Base-by-base conservation (phyloP, 164 flowering plant species). In the Nymphaea thermarum region DNA sequence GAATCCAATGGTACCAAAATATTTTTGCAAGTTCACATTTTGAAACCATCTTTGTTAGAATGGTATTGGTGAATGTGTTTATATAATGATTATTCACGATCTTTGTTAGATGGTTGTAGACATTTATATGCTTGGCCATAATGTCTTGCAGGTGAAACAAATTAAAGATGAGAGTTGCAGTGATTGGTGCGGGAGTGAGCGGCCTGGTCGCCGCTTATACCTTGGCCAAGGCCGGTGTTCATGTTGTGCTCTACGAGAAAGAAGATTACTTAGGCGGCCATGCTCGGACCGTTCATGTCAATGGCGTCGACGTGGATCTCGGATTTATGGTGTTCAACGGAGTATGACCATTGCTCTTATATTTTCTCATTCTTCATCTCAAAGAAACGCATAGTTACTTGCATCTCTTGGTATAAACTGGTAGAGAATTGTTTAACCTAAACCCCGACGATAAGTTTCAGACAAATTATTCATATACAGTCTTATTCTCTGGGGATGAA, bases 321-420 rank as follows among this genome's bases (percentile, higher is more conserved):
- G 96, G 97, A 4, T 94, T 91, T 77, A 89, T 91, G 96, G 92
- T 88, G 77, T 94, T 94, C 84, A 91, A 94, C 74, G 84, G 90
- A 5, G 98, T 94, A 85, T 74, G 83, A 73, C n/a, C 64, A 17
- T 36, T 61, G 25, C 25, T 61, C 64, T 61, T 36, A 61, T 47
- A 25, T 1, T 1, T 47, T 4, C 55, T 4, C 53, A 5, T 14
- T 47, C 55, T 47, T 47, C 55, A 47, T 14, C 12, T 47, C 55
- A 47, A 6, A 47, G 12, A 47, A 6, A 47, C 7, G 4, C 55
- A 47, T 6, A 47, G 36, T 25, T 25, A 25, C 1, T 25, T 25
- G 36, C 36, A 25, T 25, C 36, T 25, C 36, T 25, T 25, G 36
- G 36, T 25, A 25, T 25, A 25, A 25, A 25, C 36, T 25, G 36